Evolutionary conservation across 148 eudicot genomes (phyloP).

Genomic region (Nyssa sinensis): DNA sequence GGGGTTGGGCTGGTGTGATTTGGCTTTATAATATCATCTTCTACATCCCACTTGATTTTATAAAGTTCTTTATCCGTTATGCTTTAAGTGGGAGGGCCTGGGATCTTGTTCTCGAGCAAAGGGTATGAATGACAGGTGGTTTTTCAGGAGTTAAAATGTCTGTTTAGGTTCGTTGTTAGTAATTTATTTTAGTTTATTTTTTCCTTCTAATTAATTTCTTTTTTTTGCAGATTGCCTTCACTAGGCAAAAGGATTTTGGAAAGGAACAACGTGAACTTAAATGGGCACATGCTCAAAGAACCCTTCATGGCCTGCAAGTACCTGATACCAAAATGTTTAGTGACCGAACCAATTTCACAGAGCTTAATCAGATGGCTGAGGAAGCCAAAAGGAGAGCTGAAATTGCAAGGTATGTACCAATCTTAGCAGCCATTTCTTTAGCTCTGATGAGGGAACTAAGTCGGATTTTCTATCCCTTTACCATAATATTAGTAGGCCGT

Average conservation of each 20-base stretch:
- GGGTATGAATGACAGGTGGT: constrained; percentile 43
- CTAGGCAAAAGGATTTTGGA: constrained; percentile 84
- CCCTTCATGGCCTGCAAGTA: constrained; percentile 75
- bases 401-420: constrained; percentile 60
- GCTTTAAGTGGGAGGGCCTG: constrained; percentile 92
- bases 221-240: constrained; percentile 65
- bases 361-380: constrained; percentile 84
- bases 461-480: not conserved
- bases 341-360: constrained; percentile 53
- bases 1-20: constrained; percentile 99
- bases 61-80: constrained; percentile 82
- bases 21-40: constrained; percentile 82
- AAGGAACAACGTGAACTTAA: constrained; percentile 83
- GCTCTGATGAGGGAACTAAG: not conserved
- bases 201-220: not conserved
- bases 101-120: constrained; percentile 94
- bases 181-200: not conserved
- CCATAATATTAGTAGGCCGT: not conserved
- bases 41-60: constrained; percentile 90
- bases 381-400: constrained; percentile 94
- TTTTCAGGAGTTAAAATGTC: not conserved
- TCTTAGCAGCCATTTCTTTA: not conserved
- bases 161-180: not conserved
- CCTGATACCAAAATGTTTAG: constrained; percentile 56
- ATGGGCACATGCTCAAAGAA: constrained; percentile 87